Base-by-base conservation (phyloP, 192 early-diverging fungal genomes). In the Spizellomyces sp. region DNA sequence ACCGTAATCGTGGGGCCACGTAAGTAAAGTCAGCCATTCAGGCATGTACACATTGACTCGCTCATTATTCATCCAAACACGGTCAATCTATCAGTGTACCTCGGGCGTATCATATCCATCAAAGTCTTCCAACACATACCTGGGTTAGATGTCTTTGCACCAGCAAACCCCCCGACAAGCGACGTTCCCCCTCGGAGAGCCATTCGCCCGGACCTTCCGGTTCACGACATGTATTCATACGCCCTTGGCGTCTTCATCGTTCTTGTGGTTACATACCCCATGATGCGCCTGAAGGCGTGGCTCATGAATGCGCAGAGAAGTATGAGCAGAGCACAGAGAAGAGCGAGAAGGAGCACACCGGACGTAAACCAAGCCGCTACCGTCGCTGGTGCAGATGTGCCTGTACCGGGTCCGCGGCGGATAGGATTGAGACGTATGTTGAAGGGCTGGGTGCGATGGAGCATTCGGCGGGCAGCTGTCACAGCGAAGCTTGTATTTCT, bases 161-260 rank as follows among this genome's bases (percentile, higher is more conserved):
- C 60, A 4, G 41, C 52, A 21, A 71, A 57, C 58, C 21, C 19
- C 45, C 4, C 48, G 21, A 72, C 46, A 5, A 42, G 55, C 44
- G 69, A 48, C 54, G 21, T 36, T 36, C 27, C 3, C 27, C 58
- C 36, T 8, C 48, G 12, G 42, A 45, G 14, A 46, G 22, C 66
- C 63, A 8, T 61, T 6, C 79, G 85, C 21, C 75, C 71, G 21
- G 83, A 85, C 47, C 71, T 84, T 46, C 81, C 85, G 1, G 79
- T 90, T 1, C 93, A 95, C 73, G 96, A 98, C 73, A 52, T 95
- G 10, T 90, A 94, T 69, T 76, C 92, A 17, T 86, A 92, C 60
- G 69, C 84, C 2, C 59, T 93, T 27, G 96, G 96, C 1, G 48
- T 52, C n/a, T n/a, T 52, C 48, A 9, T 52, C n/a, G 48, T 52